Percentiles rank a stretch among this genome's conserved stretches.
phyloP scores from a whole-genome alignment of 129 eudicot genomes.

The Heracleum sosnowskyi region DNA sequence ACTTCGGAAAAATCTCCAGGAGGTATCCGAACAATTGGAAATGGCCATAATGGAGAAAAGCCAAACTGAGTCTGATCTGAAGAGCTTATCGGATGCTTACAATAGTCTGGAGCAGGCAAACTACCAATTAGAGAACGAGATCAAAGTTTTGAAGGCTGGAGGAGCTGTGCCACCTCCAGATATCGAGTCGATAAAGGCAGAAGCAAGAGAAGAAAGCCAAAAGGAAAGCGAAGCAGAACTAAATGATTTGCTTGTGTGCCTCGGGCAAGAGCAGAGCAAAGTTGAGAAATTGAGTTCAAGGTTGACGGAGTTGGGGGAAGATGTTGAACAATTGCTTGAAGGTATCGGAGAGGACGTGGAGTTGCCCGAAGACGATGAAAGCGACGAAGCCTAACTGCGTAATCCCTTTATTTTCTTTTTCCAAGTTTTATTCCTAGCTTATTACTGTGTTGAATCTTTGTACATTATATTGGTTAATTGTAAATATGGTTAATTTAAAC shows the following conservation, averaged over 20 bases:
- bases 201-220: conserved; percentile 81
- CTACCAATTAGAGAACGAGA: conserved; percentile 62
- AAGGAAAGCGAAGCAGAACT: conserved; percentile 90
- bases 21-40: conserved; percentile 49
- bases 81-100: conserved; percentile 89
- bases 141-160: conserved; percentile 37
- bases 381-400: conserved; percentile 31
- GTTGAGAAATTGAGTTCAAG: conserved; percentile 68
- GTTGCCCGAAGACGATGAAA: conserved; percentile 35
- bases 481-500: background rate
- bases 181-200: conserved; percentile 63
- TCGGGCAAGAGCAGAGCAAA: conserved; percentile 93
- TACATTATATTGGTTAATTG: conserved; percentile 9
- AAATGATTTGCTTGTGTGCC: conserved; percentile 79
- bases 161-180: conserved; percentile 33
- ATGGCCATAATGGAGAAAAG: conserved; percentile 57
- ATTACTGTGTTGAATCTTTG: background rate
- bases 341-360: conserved; percentile 74
- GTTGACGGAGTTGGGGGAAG: conserved; percentile 71
- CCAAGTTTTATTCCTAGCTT: background rate
- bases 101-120: conserved; percentile 89
- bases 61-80: conserved; percentile 71
- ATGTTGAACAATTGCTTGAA: conserved; percentile 76
- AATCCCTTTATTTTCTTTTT: background rate
- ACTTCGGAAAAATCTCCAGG: conserved; percentile 69